Evolutionary conservation across 495 filamentous ascomycete species (phyloP), one percentile per base, ranked within the genome.

Genomic region (Penicillium bialowiezense): DNA sequence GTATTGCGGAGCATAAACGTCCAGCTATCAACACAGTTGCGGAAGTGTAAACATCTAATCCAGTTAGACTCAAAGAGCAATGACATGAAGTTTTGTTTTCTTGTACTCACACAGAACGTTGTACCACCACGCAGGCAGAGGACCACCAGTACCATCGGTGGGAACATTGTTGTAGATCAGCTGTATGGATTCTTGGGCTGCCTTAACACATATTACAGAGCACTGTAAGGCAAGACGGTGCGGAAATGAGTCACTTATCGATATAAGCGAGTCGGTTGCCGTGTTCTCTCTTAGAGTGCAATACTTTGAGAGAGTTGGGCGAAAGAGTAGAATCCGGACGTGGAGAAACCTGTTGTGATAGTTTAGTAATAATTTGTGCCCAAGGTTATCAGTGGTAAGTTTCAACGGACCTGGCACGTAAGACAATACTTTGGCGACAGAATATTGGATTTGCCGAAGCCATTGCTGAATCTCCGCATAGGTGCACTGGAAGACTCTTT

Each of bases 121-220:
- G 39, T 71, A 68, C 69, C 69, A 73, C 66, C 67, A 73, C 1
- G 67, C 68, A 5, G 69, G 68, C 29, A 73, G 51, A 0, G 64
- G 62, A 10, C 66, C 69, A n/a, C 64, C 58, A 0, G 59, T 65
- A 1, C 62, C 66, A 40, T 73, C 62, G 1, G 48, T 23, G 3
- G 66, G 66, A 5, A 70, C 55, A 35, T 73, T 68, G 7, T 47
- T 48, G 38, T 70, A 50, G 15, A 73, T 71, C 7, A 67, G 33
- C 10, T 64, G 56, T 19, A 73, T 67, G 2, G 63, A 52, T 44
- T 73, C 68, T 17, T 70, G 68, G 1, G 69, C 69, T 0, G 62
- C 61, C 29, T 62, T 66, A 17, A 71, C 64, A 35, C 66, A 73
- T 3, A 73, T 66, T 10, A 60, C 59, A 0, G 69, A 71, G 54